A percentile compares a stretch with the other conserved stretches of the same genome.
Evolutionary conservation across 495 filamentous ascomycete species (phyloP).

Genomic region (Penicillium lagena): DNA sequence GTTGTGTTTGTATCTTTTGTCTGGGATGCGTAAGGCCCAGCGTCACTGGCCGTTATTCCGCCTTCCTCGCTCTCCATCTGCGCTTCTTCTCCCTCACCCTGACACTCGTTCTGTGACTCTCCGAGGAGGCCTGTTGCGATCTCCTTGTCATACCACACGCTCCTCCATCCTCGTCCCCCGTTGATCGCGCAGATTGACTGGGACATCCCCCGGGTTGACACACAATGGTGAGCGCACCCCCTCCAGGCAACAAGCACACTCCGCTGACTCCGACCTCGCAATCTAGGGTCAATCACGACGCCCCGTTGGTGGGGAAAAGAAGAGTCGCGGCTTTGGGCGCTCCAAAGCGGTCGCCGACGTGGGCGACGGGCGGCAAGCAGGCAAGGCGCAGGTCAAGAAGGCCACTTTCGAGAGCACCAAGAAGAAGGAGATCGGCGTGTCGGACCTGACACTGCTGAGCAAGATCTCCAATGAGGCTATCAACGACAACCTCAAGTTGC

Average conservation of each 20-base stretch:
- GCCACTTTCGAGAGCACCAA: slow-evolving; percentile 91
- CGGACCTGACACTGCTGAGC: slow-evolving; percentile 93
- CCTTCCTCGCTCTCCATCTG: slow-evolving; percentile 9
- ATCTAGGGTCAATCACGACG: slow-evolving; percentile 43
- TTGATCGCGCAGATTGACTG: slow-evolving; percentile 27
- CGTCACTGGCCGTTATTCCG: slow-evolving; percentile 7
- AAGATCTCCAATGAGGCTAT: slow-evolving; percentile 99
- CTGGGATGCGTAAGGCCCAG: slow-evolving; percentile 21
- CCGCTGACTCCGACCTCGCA: slow-evolving; percentile 9
- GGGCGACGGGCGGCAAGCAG: slow-evolving; percentile 37
- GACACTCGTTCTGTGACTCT: slow-evolving; percentile 4
- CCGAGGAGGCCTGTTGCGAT: too few relatives aligned
- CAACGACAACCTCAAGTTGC: slow-evolving; percentile 96
- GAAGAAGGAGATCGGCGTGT: slow-evolving; percentile 99
- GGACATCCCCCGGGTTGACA: slow-evolving; percentile 23
- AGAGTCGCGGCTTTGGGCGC: slow-evolving; percentile 40
- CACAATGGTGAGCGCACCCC: slow-evolving; percentile 26
- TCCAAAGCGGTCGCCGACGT: slow-evolving; percentile 40
- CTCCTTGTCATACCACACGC: background rate
- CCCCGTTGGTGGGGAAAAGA: slow-evolving; percentile 42
- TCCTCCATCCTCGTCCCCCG: slow-evolving; percentile 7
- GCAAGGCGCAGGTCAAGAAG: slow-evolving; percentile 77
- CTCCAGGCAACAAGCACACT: slow-evolving; percentile 3
- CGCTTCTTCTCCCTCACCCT: slow-evolving; percentile 6
- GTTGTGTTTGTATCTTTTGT: slow-evolving; percentile 20